Evolutionary conservation across 371 early-diverging fungal genomes (phyloP).

Genomic region (Amoeboaphelidium protococcarum): DNA sequence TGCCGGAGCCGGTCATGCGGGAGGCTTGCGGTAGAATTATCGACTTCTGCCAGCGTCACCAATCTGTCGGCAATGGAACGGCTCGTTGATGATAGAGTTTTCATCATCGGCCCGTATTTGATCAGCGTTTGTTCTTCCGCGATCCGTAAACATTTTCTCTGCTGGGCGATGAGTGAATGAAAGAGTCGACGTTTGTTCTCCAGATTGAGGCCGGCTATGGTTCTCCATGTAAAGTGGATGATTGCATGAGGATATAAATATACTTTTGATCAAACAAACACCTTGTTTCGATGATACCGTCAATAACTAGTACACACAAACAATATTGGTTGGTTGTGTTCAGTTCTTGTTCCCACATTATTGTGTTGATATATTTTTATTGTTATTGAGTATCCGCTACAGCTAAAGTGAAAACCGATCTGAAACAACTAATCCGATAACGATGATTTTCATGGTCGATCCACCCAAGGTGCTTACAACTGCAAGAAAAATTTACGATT

Average conservation of each 20-base stretch:
- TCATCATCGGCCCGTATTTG: not conserved
- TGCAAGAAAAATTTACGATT: not conserved
- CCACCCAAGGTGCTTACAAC: not conserved
- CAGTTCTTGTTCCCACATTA: too few relatives aligned
- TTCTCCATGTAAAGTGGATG: too few relatives aligned
- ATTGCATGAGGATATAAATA: not conserved
- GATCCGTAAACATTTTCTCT: not conserved
- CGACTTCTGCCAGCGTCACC: conserved; percentile 48
- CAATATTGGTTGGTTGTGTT: too few relatives aligned
- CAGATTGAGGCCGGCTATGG: not conserved
- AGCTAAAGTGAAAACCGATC: too few relatives aligned
- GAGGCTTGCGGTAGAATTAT: conserved; percentile 47
- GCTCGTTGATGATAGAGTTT: not conserved
- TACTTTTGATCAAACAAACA: not conserved
- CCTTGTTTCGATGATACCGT: not conserved
- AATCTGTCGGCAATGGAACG: not conserved
- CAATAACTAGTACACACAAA: not conserved
- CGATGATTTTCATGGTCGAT: not conserved
- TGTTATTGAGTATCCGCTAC: too few relatives aligned
- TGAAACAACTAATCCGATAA: too few relatives aligned
- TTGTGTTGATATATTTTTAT: not conserved
- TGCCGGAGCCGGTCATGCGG: conserved; percentile 35
- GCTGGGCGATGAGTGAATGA: not conserved
- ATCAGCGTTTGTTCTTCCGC: not conserved
- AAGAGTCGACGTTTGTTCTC: not conserved